Conservation (phyloP, 2,329 filamentous ascomycete genomes). For the Trichophyton rubrum region DNA sequence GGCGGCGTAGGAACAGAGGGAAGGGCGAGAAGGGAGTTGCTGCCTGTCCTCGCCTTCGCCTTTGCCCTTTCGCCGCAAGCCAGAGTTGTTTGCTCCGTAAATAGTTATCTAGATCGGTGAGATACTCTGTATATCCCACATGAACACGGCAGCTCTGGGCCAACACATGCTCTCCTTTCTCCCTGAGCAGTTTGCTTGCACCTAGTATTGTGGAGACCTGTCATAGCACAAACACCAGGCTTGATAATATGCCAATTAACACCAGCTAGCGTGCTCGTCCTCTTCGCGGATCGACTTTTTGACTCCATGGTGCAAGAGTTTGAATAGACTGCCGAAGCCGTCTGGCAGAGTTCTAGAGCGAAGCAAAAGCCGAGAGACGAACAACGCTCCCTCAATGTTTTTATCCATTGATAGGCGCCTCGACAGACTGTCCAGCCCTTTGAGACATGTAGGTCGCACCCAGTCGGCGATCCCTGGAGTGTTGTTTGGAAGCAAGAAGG, state of each 20-base stretch:
- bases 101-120: background rate
- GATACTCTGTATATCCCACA: background rate
- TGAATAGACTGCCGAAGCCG: background rate
- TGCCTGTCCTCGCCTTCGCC: background rate
- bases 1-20: background rate
- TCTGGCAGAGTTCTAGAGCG: background rate
- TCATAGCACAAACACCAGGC: background rate
- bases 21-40: background rate
- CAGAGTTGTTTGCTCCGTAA: background rate
- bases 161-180: background rate
- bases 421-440: background rate
- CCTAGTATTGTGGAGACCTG: background rate
- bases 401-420: background rate
- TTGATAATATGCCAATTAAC: background rate
- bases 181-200: background rate
- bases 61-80: background rate
- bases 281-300: background rate
- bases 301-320: background rate
- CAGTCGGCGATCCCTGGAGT: background rate
- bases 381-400: background rate
- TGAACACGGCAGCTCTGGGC: background rate
- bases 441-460: background rate
- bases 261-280: background rate
- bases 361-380: background rate
- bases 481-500: background rate